A percentile compares a stretch with the other conserved stretches of the same genome.
phyloP scores from a whole-genome alignment of 768 basidiomycete species.

The Lentinula lateritia region DNA sequence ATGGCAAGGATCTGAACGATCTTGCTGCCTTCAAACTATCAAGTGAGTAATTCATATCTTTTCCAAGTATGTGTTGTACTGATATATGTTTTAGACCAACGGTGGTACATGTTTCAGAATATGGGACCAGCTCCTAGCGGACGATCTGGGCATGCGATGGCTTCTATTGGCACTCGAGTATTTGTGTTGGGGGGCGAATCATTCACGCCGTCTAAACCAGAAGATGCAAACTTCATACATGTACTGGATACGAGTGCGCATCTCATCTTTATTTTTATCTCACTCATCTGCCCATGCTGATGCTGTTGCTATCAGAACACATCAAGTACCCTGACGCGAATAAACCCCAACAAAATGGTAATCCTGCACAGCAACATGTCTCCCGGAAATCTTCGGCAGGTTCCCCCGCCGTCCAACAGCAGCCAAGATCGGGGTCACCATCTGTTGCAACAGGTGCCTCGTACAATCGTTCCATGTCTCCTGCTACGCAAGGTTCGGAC shows the following conservation, averaged over 20 bases:
- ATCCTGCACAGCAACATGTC: constrained; percentile 25
- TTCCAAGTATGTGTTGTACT: constrained; percentile 5
- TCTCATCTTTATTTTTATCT: constrained; percentile 12
- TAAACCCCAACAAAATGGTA: constrained; percentile 17
- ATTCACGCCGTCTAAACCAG: constrained; percentile 61
- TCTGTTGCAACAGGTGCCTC: constrained; percentile 13
- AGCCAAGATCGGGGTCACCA: constrained; percentile 15
- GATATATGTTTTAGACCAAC: constrained; percentile 56
- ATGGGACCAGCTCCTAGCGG: constrained; percentile 96
- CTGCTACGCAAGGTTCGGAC: constrained; percentile 40
- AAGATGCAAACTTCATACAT: constrained; percentile 81
- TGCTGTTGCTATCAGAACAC: constrained; percentile 50
- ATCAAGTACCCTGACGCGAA: constrained; percentile 87
- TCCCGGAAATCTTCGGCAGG: constrained; percentile 47
- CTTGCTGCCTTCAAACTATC: constrained; percentile 96
- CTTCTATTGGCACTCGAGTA: constrained; percentile 80
- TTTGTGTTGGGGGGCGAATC: constrained; percentile 96
- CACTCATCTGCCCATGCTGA: constrained; percentile 5
- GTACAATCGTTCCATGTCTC: constrained; percentile 63
- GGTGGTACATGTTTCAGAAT: constrained; percentile 99
- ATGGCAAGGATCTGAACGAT: constrained; percentile 93
- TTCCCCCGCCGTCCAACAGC: constrained; percentile 24
- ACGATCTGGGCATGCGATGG: constrained; percentile 98
- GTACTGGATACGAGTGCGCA: constrained; percentile 88
- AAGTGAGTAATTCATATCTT: constrained; percentile 51